Percentiles rank a stretch among this genome's conserved stretches.
Evolutionary conservation across 1,284 basidiomycete species (phyloP).

Genomic region (Inonotus obliquus): DNA sequence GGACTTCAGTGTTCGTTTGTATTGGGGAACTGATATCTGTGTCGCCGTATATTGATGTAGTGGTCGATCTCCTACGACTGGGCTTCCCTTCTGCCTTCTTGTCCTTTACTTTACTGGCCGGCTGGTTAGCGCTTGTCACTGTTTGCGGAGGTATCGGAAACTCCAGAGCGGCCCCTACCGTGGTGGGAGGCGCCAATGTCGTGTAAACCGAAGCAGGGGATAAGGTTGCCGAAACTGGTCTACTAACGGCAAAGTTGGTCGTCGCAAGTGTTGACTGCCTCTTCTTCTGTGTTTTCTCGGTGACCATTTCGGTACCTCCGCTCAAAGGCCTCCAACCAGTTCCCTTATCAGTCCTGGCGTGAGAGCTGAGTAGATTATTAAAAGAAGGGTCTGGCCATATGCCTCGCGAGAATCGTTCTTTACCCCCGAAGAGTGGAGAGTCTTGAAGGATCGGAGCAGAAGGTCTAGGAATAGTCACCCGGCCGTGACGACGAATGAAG

Average conservation of each 20-base stretch:
- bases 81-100: slow-evolving; percentile 8
- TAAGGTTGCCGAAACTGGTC: background rate
- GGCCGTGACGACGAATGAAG: slow-evolving; percentile 43
- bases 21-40: slow-evolving; percentile 8
- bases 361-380: slow-evolving; percentile 28
- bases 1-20: slow-evolving; percentile 6
- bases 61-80: background rate
- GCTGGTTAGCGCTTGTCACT: slow-evolving; percentile 34
- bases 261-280: slow-evolving; percentile 38
- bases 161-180: slow-evolving; percentile 42
- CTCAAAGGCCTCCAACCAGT: slow-evolving; percentile 19
- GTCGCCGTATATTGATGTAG: slow-evolving; percentile 7
- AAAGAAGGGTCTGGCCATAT: slow-evolving; percentile 18
- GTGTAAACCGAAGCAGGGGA: slow-evolving; percentile 43
- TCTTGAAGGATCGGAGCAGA: slow-evolving; percentile 68
- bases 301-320: slow-evolving; percentile 3
- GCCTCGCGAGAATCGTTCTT: slow-evolving; percentile 53
- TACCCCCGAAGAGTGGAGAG: slow-evolving; percentile 71
- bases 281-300: slow-evolving; percentile 8
- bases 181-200: slow-evolving; percentile 35
- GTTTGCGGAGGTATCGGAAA: slow-evolving; percentile 34
- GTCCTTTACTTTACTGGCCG: slow-evolving; percentile 16
- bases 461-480: slow-evolving; percentile 50
- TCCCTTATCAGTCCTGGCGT: slow-evolving; percentile 34
- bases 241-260: slow-evolving; percentile 30